Evolutionary conservation across 441 rosid species (phyloP), one percentile per base, ranked within the genome.

Genomic region (Erysimum pusillum): DNA sequence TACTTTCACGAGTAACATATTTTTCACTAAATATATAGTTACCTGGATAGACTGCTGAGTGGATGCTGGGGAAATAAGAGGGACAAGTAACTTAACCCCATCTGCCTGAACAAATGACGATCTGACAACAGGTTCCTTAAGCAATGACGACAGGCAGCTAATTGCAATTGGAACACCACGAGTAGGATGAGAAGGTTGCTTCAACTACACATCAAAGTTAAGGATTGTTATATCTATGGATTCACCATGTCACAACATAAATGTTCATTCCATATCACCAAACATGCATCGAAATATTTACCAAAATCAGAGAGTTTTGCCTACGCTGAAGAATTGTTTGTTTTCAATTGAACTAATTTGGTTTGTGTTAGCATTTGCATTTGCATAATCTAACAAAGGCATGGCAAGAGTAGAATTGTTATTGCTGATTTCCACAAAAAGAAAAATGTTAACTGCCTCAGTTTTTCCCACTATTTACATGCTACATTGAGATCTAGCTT

Each of bases 31-130:
- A 13, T 17, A 41, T 57, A 53, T 25, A 66, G 13, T 63, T 83
- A 93, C 99, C 98, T 96, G 99, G 58, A 91, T 90, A 46, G 98
- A 94, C 75, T 96, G 98, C 83, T 94, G 99, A 35, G 97, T 94
- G 51, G 98, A 89, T 76, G 98, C 98, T 44, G 99, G 99, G 76
- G 91, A 87, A 75, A 96, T 92, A 48, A 88, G 79, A 75, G 98
- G 97, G 80, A 89, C 80, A 67, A 96, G 84, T 76, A 96, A 81
- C 85, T 96, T 94, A 82, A 94, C 92, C 17, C 99, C 99, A 79
- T 96, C 98, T 70, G 84, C 91, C 76, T 83, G 86, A 76, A 96
- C 98, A 83, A 94, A 96, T 10, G 90, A 92, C 25, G 94, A 94
- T 85, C 99, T 92, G 71, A 94, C 96, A 52, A 85, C 79, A 79